Percentiles rank a stretch among this genome's conserved stretches.
Evolutionary conservation across 2,329 filamentous ascomycete genomes (phyloP).

Genomic region (Claviceps citrina): DNA sequence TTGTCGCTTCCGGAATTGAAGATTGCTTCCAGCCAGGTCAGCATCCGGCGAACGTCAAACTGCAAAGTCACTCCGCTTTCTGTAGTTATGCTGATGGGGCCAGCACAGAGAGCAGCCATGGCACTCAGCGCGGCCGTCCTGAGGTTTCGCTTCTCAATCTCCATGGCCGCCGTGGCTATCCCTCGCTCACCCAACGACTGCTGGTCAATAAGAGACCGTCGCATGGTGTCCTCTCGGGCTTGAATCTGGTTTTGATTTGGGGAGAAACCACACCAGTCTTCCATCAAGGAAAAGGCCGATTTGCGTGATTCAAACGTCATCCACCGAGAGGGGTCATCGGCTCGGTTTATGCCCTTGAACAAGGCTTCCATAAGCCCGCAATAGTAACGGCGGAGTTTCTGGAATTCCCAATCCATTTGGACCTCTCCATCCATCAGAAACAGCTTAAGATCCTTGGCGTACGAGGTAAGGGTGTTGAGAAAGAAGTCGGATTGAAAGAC

Average conservation of each 20-base stretch:
- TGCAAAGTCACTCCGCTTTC: slow-evolving; percentile 77
- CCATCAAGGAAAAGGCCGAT: slow-evolving; percentile 91
- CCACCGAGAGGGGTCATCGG: slow-evolving; percentile 76
- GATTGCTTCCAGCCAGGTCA: slow-evolving; percentile 89
- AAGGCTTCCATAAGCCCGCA: slow-evolving; percentile 87
- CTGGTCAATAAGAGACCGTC: slow-evolving; percentile 67
- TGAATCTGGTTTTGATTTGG: slow-evolving; percentile 75
- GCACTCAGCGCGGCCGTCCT: slow-evolving; percentile 81
- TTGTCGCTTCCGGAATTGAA: slow-evolving; percentile 86
- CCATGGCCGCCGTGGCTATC: slow-evolving; percentile 74
- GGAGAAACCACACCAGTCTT: slow-evolving; percentile 97
- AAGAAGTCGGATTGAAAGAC: slow-evolving; percentile 83
- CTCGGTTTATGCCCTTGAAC: slow-evolving; percentile 79
- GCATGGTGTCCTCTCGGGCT: slow-evolving; percentile 72
- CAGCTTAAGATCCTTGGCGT: slow-evolving; percentile 80
- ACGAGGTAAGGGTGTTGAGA: slow-evolving; percentile 71
- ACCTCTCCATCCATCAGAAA: slow-evolving; percentile 92
- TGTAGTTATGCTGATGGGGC: slow-evolving; percentile 72
- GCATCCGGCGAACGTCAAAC: slow-evolving; percentile 84
- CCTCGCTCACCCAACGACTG: slow-evolving; percentile 62
- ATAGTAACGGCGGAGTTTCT: slow-evolving; percentile 80
- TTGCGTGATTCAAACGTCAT: slow-evolving; percentile 95
- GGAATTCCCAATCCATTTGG: slow-evolving; percentile 87
- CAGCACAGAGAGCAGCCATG: slow-evolving; percentile 84
- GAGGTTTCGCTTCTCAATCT: slow-evolving; percentile 90